Evolutionary conservation across 2,329 filamentous ascomycete species (phyloP), one percentile per base, ranked within the genome.

Genomic region (Myotisia sp.): DNA sequence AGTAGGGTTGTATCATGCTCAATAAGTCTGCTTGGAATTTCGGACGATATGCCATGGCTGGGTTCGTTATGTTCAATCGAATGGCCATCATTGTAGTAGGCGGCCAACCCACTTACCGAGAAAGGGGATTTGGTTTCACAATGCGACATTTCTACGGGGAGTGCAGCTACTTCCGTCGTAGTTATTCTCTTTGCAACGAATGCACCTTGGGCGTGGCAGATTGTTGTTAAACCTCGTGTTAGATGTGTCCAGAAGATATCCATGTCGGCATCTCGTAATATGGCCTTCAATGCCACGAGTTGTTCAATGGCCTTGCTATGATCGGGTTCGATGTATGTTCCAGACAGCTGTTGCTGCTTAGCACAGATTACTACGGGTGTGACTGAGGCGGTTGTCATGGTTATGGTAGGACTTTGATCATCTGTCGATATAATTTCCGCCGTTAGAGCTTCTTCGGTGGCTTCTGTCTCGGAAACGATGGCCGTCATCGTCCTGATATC

Each of bases 21-120:
- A 76, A 81, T 79, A 49, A 77, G 69, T 22, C 68, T 68, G 52
- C 76, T 76, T 3, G 76, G 75, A 42, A 74, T 72, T 16, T 65
- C 71, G 44, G 74, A 76, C 23, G 73, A 69, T 45, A 78, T 68
- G 41, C 67, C 66, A 44, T 72, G 59, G 33, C 73, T 63, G 16
- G 65, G 31, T 6, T 28, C 29, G 16, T 32, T 7, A 8, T 26
- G 59, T 40, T 65, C 62, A 33, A 57, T 59, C 36, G 64, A 63
- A 32, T 62, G 59, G 18, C 70, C 74, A 44, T 75, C 68, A 46
- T 76, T 71, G 55, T 75, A 70, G 49, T 79, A 79, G 43, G 78
- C 71, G 9, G 70, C 76, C 6, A 74, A 65, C 12, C 71, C 74
- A 62, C 79, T 70, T 18, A 79, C 54, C 49, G 71, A 75, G 3